Base-by-base conservation (phyloP, 2,329 filamentous ascomycete species). In the Hypoxylon sp. region DNA sequence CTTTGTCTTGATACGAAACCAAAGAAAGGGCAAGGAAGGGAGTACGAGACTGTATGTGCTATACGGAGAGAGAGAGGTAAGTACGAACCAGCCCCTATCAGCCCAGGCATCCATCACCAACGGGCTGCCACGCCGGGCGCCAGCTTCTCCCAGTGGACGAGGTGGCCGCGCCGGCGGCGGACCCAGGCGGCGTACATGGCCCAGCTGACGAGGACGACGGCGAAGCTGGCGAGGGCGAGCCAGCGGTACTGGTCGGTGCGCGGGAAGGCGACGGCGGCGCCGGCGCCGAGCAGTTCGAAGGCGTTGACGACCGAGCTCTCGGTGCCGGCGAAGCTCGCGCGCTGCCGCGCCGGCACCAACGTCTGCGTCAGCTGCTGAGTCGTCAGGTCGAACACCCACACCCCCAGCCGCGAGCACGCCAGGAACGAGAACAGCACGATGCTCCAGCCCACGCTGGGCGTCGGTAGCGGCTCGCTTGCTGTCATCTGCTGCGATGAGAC, bases 361-460 rank as follows among this genome's bases (percentile, higher is more conserved):
- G 47, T 81, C 69, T 69, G 77, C 62, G 64, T 85, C 60, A 79
- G 65, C 58, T 78, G 76, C 59, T 78, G 76, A 7, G 76, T 78
- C 3, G 75, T 77, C 7, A 79, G 72, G 62, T 79, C 77, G 65
- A 72, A 79, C 37, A 77, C 71, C 77, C 77, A 78, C 23, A 77
- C 74, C 10, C 77, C 77, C 33, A 79, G 73, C 15, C 77, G 75
- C 15, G 77, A 79, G 40, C 75, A 63, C 0, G 77, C 74, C 26
- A 79, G 71, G 57, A 76, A 76, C 5, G 72, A 63, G 61, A 79
- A 77, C 29, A 79, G 63, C 0, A 73, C 57, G 8, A 77, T 47
- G 40, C 72, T 73, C 60, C 66, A 71, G 47, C 55, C 65, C 3
- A 65, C 56, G 51, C 33, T 62, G 38, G 59, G 70, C 21, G 54